These are phyloP conservation scores for Solioccasus polychromus DNA, from an alignment of 768 basidiomycete species.

Conservation along the genomic window DNA sequence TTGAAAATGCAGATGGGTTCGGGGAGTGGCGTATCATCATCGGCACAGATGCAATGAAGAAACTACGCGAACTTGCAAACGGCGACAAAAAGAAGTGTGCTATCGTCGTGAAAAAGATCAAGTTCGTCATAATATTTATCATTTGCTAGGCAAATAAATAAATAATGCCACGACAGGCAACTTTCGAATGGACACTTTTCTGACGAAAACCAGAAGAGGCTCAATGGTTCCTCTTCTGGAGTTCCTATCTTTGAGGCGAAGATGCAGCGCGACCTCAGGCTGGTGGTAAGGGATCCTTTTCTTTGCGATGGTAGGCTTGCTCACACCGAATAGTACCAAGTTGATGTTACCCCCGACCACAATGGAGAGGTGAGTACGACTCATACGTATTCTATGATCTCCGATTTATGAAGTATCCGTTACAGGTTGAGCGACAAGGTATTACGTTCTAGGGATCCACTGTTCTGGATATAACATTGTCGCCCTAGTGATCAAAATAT, in stretches of 20 bases:
- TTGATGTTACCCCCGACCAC: conserved; percentile 44
- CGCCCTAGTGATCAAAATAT: conserved; percentile 43
- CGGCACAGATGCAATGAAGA: conserved; percentile 45
- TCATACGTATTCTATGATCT: background rate
- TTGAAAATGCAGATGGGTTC: conserved; percentile 56
- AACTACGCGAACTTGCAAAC: conserved; percentile 46
- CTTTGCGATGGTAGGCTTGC: background rate
- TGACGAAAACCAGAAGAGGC: conserved; percentile 60
- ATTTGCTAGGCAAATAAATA: background rate
- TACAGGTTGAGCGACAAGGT: conserved; percentile 42
- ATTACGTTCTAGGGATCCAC: background rate
- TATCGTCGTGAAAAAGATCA: conserved; percentile 67
- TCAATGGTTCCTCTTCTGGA: conserved; percentile 44
- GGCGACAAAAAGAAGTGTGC: conserved; percentile 45
- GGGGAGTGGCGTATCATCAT: conserved; percentile 65
- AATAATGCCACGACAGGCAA: conserved; percentile 47
- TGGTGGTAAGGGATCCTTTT: conserved; percentile 46
- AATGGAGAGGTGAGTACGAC: conserved; percentile 26
- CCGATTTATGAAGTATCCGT: conserved; percentile 5
- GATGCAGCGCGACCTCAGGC: conserved; percentile 50
- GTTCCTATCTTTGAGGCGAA: conserved; percentile 70
- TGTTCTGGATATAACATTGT: background rate
- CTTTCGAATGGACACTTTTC: conserved; percentile 71
- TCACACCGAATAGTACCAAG: conserved; percentile 40
- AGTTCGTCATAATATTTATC: conserved; percentile 35